Evolutionary conservation across 495 filamentous ascomycete species (phyloP).

Genomic region (Rostrohypoxylon terebratum): DNA sequence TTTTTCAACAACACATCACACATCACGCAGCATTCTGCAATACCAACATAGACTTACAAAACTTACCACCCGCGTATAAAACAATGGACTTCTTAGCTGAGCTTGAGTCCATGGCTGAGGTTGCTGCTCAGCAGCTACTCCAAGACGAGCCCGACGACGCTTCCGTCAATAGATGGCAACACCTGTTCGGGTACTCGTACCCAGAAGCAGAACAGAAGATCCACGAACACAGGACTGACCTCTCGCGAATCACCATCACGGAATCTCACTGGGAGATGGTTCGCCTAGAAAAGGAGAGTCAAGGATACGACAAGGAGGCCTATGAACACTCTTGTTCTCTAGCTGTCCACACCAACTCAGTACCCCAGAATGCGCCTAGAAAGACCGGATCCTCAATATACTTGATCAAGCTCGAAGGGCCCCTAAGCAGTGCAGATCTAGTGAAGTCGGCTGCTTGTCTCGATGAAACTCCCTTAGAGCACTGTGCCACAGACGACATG

Average conservation of each 20-base stretch:
- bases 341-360: neutral
- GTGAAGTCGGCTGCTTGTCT: neutral
- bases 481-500: neutral
- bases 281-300: neutral
- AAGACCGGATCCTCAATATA: neutral
- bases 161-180: neutral
- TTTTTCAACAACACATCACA: too few species aligned
- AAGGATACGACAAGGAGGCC: neutral
- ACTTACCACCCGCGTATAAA: neutral
- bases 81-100: neutral
- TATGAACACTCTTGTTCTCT: neutral
- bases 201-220: neutral
- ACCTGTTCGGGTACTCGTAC: neutral
- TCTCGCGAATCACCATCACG: neutral
- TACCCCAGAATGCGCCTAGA: neutral
- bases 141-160: neutral
- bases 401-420: constrained; percentile 8
- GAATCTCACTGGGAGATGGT: neutral
- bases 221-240: neutral
- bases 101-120: constrained; percentile 3
- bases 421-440: neutral
- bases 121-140: neutral
- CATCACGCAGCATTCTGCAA: too few species aligned
- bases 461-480: neutral
- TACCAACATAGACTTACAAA: too few species aligned